Evolutionary conservation across 1,284 basidiomycete genomes (phyloP), one percentile per base, ranked within the genome.

Genomic region (Phellinidium pouzarii): DNA sequence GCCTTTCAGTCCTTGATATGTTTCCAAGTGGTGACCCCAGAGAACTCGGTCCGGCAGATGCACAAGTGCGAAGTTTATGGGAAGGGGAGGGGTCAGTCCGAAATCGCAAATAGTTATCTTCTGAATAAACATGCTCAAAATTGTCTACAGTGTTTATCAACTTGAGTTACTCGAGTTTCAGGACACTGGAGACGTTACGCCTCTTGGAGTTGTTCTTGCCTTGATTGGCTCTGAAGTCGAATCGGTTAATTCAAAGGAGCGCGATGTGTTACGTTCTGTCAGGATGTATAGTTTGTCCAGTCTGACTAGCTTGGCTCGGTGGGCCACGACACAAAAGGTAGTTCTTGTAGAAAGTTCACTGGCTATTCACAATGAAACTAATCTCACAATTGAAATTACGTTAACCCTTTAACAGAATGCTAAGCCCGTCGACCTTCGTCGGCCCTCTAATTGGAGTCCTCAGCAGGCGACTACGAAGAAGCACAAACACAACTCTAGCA

Each of bases 281-380:
- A 77, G 87, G 29, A 89, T 91, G 87, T 91, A 91, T 62, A 91
- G 82, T 60, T 71, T 91, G 19, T 71, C 79, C 8, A 87, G 87
- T 62, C 68, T 91, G 4, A 75, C 76, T 12, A 88, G 77, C 60
- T 71, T 91, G 8, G 86, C 84, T 1, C 82, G 80, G 61, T 90
- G 84, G 84, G 73, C 79, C 0, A 68, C 82, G 14, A 69, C 79
- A 8, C 79, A 84, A 57, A 83, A 81, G 67, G 87, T 84, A 57
- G 38, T 68, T 62, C 12, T 9, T 3, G 2, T 3, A 17, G 20
- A 23, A 48, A 26, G 19, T 2, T 14, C 25, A 20, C 14, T 47
- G 23, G 3, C 19, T 36, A 38, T 14, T 14, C 26, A 55, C 55
- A 26, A 2, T 47, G 19, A 14, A 52, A 27, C 55, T 50, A 52